Evolutionary conservation across 75 land plant species (phyloP), one percentile per base, ranked within the genome.

Genomic region (Cupressus sempervirens): DNA sequence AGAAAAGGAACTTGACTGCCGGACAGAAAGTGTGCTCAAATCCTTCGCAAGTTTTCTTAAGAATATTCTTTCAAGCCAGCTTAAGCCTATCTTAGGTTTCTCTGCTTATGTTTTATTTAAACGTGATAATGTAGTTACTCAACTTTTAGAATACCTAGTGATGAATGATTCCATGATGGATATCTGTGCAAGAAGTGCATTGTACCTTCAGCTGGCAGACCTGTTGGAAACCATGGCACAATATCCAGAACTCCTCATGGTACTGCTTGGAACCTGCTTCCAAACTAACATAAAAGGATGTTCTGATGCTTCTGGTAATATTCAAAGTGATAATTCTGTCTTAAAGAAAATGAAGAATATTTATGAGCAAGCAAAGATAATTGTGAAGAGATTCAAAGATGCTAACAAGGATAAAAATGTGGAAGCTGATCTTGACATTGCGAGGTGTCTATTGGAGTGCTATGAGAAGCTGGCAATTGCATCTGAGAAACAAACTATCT

Each of bases 111-210:
- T 77, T 77, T 48, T 77, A 41, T 38, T 77, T 16, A 40, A 38
- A 35, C 46, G 12, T 46, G 80, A 84, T 7, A 84, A 87, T 50
- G 74, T 81, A 54, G 80, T 84, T 53, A 34, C n/a, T 9, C 85
- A 34, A 40, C 54, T 85, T 45, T 70, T 89, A 32, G 50, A 23
- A 41, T 88, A 85, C 45, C 52, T 87, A 40, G 89, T 86, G 35
- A 77, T 79, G n/a, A 89, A 85, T 88, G 91, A 89, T 80, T 89
- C 91, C 48, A 84, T 85, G 82, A 74, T 85, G 16, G 91, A 88
- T 81, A 85, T 87, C n/a, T 80, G 84, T 15, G 89, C 89, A n/a
- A 80, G 87, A 48, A 83, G 86, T 58, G 82, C 74, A 35, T 74
- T 89, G 26, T 89, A 88, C 70, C 48, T 62, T 16, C 82, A 83